These are phyloP conservation scores for Blastomyces percursus DNA, from an alignment of 2,329 filamentous ascomycete species.

Conservation along the genomic window DNA sequence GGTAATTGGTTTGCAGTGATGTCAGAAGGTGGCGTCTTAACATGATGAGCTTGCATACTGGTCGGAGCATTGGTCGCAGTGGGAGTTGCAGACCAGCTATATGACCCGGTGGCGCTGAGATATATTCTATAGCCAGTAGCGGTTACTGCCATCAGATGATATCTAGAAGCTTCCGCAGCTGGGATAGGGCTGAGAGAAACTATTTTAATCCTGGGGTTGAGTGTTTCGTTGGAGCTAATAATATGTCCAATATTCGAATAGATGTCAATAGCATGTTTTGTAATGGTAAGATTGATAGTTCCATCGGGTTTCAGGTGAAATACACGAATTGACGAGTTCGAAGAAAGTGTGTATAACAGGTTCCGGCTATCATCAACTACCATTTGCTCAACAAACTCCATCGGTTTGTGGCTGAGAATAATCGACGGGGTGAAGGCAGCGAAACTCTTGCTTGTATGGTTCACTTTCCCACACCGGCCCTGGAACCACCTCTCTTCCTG, in stretches of 20 bases:
- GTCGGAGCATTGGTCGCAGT: conserved; percentile 60
- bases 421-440: conserved; percentile 42
- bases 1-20: conserved; percentile 20
- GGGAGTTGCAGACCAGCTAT: conserved; percentile 43
- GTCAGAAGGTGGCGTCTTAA: conserved; percentile 72
- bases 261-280: conserved; percentile 42
- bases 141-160: conserved; percentile 84
- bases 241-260: conserved; percentile 73
- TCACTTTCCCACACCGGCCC: conserved; percentile 74
- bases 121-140: conserved; percentile 85
- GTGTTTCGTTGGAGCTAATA: conserved; percentile 56
- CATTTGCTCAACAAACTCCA: conserved; percentile 63
- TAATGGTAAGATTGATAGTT: conserved; percentile 44
- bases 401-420: conserved; percentile 36
- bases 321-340: conserved; percentile 74
- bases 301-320: conserved; percentile 66
- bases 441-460: conserved; percentile 69
- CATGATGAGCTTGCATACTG: conserved; percentile 95
- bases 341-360: conserved; percentile 84
- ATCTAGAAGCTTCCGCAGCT: conserved; percentile 66
- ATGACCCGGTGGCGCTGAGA: conserved; percentile 73
- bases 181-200: conserved; percentile 80
- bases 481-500: conserved; percentile 97
- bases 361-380: conserved; percentile 79
- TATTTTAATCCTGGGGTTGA: conserved; percentile 62